phyloP scores from a whole-genome alignment of 768 basidiomycete genomes.

The Amanita molliuscula region DNA sequence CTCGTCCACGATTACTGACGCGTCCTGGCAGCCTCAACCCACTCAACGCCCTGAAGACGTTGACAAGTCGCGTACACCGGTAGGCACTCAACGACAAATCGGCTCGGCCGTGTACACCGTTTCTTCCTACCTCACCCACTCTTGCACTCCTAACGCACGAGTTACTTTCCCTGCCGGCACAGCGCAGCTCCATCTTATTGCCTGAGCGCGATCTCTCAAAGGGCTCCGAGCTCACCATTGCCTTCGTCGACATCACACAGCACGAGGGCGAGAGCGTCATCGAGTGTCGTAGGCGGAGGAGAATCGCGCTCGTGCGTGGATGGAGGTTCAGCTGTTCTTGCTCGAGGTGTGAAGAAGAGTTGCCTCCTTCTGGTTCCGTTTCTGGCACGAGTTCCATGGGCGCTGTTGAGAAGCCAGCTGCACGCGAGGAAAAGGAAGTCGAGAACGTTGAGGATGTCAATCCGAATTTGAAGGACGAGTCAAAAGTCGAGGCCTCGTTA shows the following conservation, averaged over 20 bases:
- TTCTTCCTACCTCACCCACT: constrained; percentile 71
- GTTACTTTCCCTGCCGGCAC: constrained; percentile 60
- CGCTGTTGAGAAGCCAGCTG: background rate
- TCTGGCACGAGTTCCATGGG: constrained; percentile 15
- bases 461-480: constrained; percentile 3
- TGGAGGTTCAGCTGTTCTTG: constrained; percentile 79
- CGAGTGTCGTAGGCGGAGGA: constrained; percentile 53
- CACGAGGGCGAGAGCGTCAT: constrained; percentile 38
- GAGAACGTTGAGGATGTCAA: background rate
- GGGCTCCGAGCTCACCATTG: constrained; percentile 68
- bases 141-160: constrained; percentile 58
- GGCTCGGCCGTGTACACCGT: constrained; percentile 69
- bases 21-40: constrained; percentile 34
- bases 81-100: constrained; percentile 66
- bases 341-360: constrained; percentile 50
- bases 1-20: background rate
- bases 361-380: constrained; percentile 11
- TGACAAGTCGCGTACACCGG: constrained; percentile 68
- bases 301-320: constrained; percentile 67
- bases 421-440: background rate
- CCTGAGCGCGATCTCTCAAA: constrained; percentile 54
- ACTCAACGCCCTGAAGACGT: constrained; percentile 53
- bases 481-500: background rate
- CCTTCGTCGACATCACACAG: constrained; percentile 62
- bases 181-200: constrained; percentile 60